phyloP scores from a whole-genome alignment of 2,329 filamentous ascomycete genomes.

The Colletotrichum brevisporum region DNA sequence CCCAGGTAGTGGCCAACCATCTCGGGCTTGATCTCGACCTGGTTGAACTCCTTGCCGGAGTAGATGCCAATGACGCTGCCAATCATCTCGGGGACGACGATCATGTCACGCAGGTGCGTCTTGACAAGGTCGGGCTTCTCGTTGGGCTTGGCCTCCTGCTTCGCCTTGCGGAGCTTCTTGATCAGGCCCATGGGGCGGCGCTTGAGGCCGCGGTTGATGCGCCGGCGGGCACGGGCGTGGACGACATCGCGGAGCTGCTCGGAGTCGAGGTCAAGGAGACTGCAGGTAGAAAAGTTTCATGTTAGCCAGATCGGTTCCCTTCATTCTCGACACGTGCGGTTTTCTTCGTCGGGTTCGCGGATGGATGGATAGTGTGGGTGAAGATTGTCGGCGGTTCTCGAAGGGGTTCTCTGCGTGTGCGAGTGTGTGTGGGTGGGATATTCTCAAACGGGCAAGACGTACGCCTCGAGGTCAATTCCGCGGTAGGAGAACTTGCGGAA shows the following conservation, averaged over 20 bases:
- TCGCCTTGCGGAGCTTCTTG: constrained; percentile 99
- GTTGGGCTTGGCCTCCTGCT: constrained; percentile 99
- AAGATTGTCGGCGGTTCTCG: constrained; percentile 12
- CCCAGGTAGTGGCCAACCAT: constrained; percentile 99
- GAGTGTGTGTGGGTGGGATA: constrained; percentile 46
- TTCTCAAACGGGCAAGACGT: constrained; percentile 63
- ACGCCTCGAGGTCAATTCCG: constrained; percentile 99
- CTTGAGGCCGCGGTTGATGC: constrained; percentile 99
- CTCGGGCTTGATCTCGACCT: constrained; percentile 99
- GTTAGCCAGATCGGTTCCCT: constrained; percentile 37
- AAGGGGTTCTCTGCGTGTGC: constrained; percentile 1
- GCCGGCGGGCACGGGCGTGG: constrained; percentile 96
- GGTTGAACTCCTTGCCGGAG: constrained; percentile 99
- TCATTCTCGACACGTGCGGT: constrained; percentile 17
- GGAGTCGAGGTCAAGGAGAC: constrained; percentile 98
- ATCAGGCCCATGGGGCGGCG: constrained; percentile 99
- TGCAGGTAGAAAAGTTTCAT: constrained; percentile 55
- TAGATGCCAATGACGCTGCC: constrained; percentile 99
- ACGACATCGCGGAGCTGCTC: constrained; percentile 99
- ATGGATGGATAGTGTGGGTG: constrained; percentile 2
- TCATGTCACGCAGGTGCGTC: constrained; percentile 99
- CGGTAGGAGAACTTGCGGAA: constrained; percentile 99
- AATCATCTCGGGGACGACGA: constrained; percentile 99
- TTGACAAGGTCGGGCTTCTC: constrained; percentile 99
- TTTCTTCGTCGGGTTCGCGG: constrained; percentile 12